Conservation (phyloP, 176 grass and related monocot species). For the Luzula sylvatica region DNA sequence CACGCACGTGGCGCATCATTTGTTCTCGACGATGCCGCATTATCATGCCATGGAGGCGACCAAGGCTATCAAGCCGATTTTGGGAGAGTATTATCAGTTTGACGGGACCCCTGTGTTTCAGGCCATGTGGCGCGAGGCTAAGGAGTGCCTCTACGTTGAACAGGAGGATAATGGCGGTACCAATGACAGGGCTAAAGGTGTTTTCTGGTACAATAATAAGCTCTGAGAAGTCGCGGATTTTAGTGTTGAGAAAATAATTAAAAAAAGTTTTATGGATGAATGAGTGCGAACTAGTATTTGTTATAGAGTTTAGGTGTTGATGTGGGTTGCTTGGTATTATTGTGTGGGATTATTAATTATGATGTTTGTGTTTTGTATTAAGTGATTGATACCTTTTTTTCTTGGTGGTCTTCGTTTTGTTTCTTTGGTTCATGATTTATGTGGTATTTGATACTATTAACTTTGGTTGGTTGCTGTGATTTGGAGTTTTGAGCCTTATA, state of each 20-base stretch:
- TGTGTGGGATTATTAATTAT: no score
- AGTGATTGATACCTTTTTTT: no score
- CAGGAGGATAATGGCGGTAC: conserved; percentile 26
- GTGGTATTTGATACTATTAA: no score
- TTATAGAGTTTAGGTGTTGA: background rate
- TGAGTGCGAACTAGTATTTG: background rate
- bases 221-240: conserved; percentile 23
- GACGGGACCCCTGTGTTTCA: conserved; percentile 51
- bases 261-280: no score
- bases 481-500: no score
- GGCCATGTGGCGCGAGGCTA: conserved; percentile 74
- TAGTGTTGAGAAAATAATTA: no score
- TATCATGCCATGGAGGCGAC: conserved; percentile 97
- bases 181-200: conserved; percentile 40
- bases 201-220: conserved; percentile 94
- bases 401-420: no score
- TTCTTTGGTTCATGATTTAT: no score
- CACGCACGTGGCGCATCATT: conserved; percentile 93
- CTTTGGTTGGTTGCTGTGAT: no score
- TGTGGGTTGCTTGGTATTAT: background rate
- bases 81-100: conserved; percentile 86
- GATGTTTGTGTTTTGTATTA: no score
- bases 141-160: conserved; percentile 78
- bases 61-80: conserved; percentile 69
- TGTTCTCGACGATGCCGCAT: conserved; percentile 98